Evolutionary conservation across 805 yeast species (phyloP), one percentile per base, ranked within the genome.

Genomic region (Myxozyma mucilagina): DNA sequence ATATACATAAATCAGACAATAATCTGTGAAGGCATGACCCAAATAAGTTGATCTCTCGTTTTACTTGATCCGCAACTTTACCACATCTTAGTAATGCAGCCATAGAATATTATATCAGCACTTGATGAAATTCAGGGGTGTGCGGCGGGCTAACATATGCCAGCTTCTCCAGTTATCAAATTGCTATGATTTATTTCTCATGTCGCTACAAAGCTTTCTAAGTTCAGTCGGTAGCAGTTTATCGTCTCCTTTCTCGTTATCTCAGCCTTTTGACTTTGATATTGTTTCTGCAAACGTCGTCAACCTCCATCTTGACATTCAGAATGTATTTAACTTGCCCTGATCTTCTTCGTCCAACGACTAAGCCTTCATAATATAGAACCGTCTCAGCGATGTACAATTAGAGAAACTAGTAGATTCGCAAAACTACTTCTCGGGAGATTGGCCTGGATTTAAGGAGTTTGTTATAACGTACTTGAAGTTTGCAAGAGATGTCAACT

Each of bases 401-500:
- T 38, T 13, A 6, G 61, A 63, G 34, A 52, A 65, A 53, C 58
- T 67, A 67, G 67, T 68, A 67, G 62, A 76, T 66, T 45, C 71
- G 2, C 54, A 60, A 58, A 64, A 75, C 56, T 58, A 72, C 11
- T 75, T 73, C 18, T 70, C 71, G 11, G 76, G 76, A 49, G 72
- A 75, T 34, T 76, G 77, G 73, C 73, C 74, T 4, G 82, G 84
- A 6, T 82, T 85, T 63, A 78, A 76, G 47, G 80, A 78, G 50
- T 74, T 84, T 67, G 74, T 61, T 9, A 35, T 43, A 10, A 16
- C 83, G 1, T 86, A 83, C 69, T 68, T 86, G 13, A 69, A 70
- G 39, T 76, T 82, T 55, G 75, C 83, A 60, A 73, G 79, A 44
- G 81, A 82, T 59, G 71, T 84, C 29, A 78, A 84, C 66, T 86